Percentiles rank a stretch among this genome's conserved stretches.
These are phyloP conservation scores for Fusarium keratoplasticum DNA, from an alignment of 2,329 filamentous ascomycete genomes.

Conservation along the genomic window DNA sequence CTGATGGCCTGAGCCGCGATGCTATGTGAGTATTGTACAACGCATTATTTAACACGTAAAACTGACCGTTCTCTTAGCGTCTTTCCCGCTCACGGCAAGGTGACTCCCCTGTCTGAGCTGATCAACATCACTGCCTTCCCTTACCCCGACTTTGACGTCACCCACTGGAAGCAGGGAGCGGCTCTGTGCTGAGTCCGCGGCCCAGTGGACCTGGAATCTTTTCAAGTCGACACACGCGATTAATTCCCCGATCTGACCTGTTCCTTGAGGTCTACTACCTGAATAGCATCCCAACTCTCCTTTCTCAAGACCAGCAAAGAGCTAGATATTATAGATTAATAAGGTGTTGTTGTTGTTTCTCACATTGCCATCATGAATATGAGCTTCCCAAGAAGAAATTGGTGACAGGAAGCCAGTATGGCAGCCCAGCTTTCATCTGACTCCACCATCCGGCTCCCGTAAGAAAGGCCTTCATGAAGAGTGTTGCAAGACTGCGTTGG, in stretches of 20 bases:
- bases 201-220: not conserved
- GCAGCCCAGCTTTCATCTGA: not conserved
- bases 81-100: conserved; percentile 6
- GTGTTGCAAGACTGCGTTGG: not conserved
- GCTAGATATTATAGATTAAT: not conserved
- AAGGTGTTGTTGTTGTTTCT: not conserved
- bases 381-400: not conserved
- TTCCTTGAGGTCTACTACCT: not conserved
- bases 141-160: conserved; percentile 10
- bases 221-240: not conserved
- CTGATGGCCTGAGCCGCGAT: conserved; percentile 1
- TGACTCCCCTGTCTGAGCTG: not conserved
- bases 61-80: not conserved
- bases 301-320: not conserved
- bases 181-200: not conserved
- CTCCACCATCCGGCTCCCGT: conserved; percentile 1
- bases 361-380: not conserved
- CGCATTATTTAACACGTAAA: accelerated
- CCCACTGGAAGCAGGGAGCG: conserved; percentile 3
- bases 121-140: conserved; percentile 10
- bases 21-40: not conserved
- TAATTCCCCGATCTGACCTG: not conserved
- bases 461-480: not conserved
- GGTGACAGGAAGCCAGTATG: not conserved
- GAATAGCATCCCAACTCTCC: not conserved